These are phyloP conservation scores for Sergeia podlipaevii DNA, from an alignment of 208 protist species.

Conservation along the genomic window DNA sequence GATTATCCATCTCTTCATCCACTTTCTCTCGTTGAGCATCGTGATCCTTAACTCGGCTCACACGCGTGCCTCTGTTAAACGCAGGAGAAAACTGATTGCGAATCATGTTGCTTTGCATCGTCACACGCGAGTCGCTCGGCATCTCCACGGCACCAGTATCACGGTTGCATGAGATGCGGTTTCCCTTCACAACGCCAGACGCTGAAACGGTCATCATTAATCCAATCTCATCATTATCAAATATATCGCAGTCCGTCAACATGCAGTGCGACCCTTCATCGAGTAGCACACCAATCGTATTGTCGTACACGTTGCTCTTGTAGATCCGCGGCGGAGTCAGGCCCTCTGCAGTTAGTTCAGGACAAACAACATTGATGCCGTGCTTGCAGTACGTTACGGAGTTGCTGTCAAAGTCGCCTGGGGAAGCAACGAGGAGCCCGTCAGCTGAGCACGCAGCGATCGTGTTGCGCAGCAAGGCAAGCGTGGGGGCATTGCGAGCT, in stretches of 20 bases:
- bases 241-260: slow-evolving; percentile 73
- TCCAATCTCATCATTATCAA: slow-evolving; percentile 67
- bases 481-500: slow-evolving; percentile 25
- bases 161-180: slow-evolving; percentile 61
- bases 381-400: slow-evolving; percentile 51
- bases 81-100: slow-evolving; percentile 88
- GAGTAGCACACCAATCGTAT: slow-evolving; percentile 40
- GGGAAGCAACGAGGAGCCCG: slow-evolving; percentile 52
- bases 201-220: slow-evolving; percentile 38
- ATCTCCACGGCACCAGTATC: slow-evolving; percentile 61
- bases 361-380: slow-evolving; percentile 47
- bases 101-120: slow-evolving; percentile 59
- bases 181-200: slow-evolving; percentile 51
- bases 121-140: slow-evolving; percentile 41
- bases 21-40: slow-evolving; percentile 25
- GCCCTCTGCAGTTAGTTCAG: neutral
- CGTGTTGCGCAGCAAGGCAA: slow-evolving; percentile 46
- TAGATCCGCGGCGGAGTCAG: slow-evolving; percentile 14
- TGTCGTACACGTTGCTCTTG: slow-evolving; percentile 67
- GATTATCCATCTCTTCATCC: slow-evolving; percentile 21
- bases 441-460: slow-evolving; percentile 46
- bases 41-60: slow-evolving; percentile 52
- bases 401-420: slow-evolving; percentile 60
- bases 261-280: slow-evolving; percentile 33
- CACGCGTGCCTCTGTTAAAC: slow-evolving; percentile 52